A percentile compares a stretch with the other conserved stretches of the same genome.
Conservation (phyloP, 2,329 filamentous ascomycete species). For the Colletotrichum coccodes region DNA sequence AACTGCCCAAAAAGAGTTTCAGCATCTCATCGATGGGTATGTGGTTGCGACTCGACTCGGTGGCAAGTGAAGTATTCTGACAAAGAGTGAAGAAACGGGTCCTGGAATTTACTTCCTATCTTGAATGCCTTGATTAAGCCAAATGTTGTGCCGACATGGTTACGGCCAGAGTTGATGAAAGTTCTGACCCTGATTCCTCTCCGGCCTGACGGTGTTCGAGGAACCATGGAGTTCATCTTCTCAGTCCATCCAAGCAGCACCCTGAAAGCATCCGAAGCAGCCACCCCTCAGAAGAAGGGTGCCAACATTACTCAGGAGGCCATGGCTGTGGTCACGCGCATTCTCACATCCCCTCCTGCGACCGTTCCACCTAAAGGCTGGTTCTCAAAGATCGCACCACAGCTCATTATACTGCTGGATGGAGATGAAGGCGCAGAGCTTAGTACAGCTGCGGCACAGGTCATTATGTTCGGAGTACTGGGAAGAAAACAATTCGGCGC, state of each 20-base stretch:
- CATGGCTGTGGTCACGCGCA: slow-evolving; percentile 68
- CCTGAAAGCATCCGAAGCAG: slow-evolving; percentile 50
- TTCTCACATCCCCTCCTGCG: slow-evolving; percentile 69
- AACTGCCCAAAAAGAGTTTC: slow-evolving; percentile 50
- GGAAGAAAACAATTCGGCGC: slow-evolving; percentile 72
- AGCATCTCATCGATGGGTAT: slow-evolving; percentile 61
- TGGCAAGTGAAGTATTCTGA: slow-evolving; percentile 36
- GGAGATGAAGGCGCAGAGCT: slow-evolving; percentile 67
- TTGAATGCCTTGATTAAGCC: slow-evolving; percentile 74
- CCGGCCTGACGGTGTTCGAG: slow-evolving; percentile 70
- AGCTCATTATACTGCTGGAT: slow-evolving; percentile 71
- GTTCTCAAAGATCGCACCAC: slow-evolving; percentile 69
- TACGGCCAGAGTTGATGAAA: slow-evolving; percentile 66
- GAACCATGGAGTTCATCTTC: slow-evolving; percentile 77
- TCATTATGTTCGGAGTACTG: slow-evolving; percentile 74
- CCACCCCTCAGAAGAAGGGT: slow-evolving; percentile 62
- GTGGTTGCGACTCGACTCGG: not conserved
- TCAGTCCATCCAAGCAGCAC: slow-evolving; percentile 70
- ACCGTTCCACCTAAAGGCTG: slow-evolving; percentile 65
- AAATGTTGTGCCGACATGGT: slow-evolving; percentile 65
- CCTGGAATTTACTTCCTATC: slow-evolving; percentile 67
- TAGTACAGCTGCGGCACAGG: slow-evolving; percentile 67
- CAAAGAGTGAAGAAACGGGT: slow-evolving; percentile 39
- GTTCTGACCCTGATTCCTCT: slow-evolving; percentile 70
- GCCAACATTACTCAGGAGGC: slow-evolving; percentile 76